Base-by-base conservation (phyloP, 2,329 filamentous ascomycete species). In the Magnaporthiopsis incrustans region DNA sequence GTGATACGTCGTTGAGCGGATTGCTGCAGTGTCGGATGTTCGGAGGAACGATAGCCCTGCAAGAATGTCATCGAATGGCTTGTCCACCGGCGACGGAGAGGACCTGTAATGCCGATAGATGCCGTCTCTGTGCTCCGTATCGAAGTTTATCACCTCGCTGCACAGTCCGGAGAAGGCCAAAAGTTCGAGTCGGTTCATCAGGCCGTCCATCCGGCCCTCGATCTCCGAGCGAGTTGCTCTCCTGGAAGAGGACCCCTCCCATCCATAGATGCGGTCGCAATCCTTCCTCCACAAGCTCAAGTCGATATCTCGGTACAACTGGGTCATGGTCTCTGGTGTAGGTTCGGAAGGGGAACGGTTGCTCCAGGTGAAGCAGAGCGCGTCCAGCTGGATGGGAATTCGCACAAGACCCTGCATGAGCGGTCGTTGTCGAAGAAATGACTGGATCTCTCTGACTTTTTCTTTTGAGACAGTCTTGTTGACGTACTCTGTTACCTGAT, bases 311-410 rank as follows among this genome's bases (percentile, higher is more conserved):
- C 68, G n/a, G 66, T 75, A 76, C 11, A 76, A 61, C 53, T 64
- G 66, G 0, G 76, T 78, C 76, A 79, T 79, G 4, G 75, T 78
- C 25, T 74, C 60, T 3, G 67, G 69, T 4, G 38, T 44, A 32
- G 32, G 32, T 58, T 60, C 57, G 1, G 58, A 33, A 57, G 33
- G n/a, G 26, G 69, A 63, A 27, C 69, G 65, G 0, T 67, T 60
- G 61, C 71, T 64, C 77, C 76, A 79, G 22, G 63, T 73, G 60
- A 69, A 76, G 65, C 77, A 80, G 32, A 80, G 64, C 1, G 78
- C 78, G 70, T 80, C 78, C 0, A 81, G 69, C 60, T 76, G 77
- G 64, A 80, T 76, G 0, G 77, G 78, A 56, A 80, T 79, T 22
- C 72, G 75, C 3, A 76, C 70, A 35, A 80, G 71, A 4, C 67